A percentile compares a stretch with the other conserved stretches of the same genome.
phyloP scores from a whole-genome alignment of 2,329 filamentous ascomycete species.

The Podosphaera fusca region DNA sequence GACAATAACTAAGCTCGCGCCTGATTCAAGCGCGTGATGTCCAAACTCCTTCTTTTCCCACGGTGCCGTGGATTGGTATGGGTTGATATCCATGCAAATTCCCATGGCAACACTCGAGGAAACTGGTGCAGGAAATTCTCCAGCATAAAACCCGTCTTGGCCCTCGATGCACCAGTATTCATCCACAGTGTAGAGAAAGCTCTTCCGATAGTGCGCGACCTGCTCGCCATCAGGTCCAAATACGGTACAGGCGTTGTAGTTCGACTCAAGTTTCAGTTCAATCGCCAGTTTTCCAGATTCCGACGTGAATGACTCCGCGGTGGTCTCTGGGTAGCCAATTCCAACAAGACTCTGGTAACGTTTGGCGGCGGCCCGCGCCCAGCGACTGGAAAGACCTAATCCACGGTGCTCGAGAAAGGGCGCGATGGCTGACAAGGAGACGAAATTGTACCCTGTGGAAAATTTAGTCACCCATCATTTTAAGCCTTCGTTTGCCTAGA shows the following conservation, averaged over 20 bases:
- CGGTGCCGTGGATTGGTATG: neutral
- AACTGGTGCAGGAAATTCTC: neutral
- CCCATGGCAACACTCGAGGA: neutral
- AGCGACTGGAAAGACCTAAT: neutral
- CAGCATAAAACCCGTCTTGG: neutral
- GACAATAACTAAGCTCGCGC: neutral
- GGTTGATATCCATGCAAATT: slow-evolving; percentile 2
- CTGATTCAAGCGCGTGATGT: neutral
- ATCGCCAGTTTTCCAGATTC: neutral
- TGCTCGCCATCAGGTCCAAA: neutral
- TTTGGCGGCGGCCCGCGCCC: neutral
- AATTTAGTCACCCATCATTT: neutral
- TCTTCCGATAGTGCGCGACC: slow-evolving; percentile 1
- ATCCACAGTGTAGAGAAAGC: slow-evolving; percentile 1
- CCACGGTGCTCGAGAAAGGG: neutral
- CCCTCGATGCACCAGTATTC: neutral
- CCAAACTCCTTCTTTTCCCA: neutral
- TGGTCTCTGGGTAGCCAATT: neutral
- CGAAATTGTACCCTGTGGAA: slow-evolving; percentile 1
- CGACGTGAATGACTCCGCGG: neutral
- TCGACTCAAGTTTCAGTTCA: neutral
- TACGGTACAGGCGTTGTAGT: neutral
- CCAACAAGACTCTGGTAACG: neutral
- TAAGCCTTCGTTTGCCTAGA: neutral
- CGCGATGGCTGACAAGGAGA: neutral